Base-by-base conservation (phyloP, 108 stramenopile genomes). In the Craspedostauros australis region DNA sequence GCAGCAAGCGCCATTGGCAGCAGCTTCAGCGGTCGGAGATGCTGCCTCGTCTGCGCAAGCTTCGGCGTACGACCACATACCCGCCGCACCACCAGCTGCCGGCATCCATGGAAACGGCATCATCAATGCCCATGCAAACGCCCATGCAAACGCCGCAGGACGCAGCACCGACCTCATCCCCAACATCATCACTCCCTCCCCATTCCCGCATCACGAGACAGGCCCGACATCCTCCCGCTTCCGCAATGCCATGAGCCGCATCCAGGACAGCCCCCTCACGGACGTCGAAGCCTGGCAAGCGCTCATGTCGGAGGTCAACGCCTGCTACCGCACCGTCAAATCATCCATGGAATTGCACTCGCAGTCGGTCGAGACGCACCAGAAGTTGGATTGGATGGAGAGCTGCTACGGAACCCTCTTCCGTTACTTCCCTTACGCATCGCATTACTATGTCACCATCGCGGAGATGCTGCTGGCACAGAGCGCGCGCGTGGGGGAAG, bases 221-320 rank as follows among this genome's bases (percentile, higher is more conserved):
- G 84, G 88, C 6, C 72, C 88, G 12, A 76, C 84, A 6, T 66
- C 73, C 49, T 72, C 82, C 55, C 86, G 90, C 31, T 79, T 78
- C 31, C 81, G 85, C 38, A 84, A 84, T 67, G 90, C 86, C 46
- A 66, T 84, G 53, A 64, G 60, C n/a, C 80, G 90, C 45, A 75
- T 91, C 41, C 44, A 65, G 15, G 34, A 70, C 32, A 31, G 71
- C 52, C 90, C 90, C 8, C 52, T 45, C 1, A 37, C 69, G 26
- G 90, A 91, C 49, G 77, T 80, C 16, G 90, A 91, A 70, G 90
- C 90, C 28, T 91, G 90, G 90, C 64, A 72, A 47, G 90, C 82
- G 3, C 28, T 91, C 6, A 63, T 91, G 39, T 84, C 81, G 7
- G 90, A 91, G 63, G 84, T 75, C 5, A 50, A 54, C 21, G 50